phyloP scores from a whole-genome alignment of 106 monocot genomes.

The Platanthera guangdongensis region DNA sequence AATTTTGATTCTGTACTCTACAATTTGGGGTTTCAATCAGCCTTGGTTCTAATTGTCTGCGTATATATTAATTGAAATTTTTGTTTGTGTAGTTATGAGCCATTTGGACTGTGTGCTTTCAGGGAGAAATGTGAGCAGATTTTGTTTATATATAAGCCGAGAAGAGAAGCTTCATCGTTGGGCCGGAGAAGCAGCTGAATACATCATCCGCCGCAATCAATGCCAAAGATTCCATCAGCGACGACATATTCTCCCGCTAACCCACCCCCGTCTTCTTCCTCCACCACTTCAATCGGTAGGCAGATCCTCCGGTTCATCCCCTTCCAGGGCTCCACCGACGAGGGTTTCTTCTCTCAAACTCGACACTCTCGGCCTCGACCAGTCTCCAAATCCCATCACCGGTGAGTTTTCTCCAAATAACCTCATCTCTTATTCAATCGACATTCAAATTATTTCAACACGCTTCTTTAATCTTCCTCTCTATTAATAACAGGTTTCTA shows the following conservation, averaged over 20 bases:
- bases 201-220: not conserved
- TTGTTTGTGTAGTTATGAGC: too few species aligned
- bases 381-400: constrained; percentile 63
- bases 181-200: not conserved
- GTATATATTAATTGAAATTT: too few species aligned
- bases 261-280: constrained; percentile 4
- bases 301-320: constrained; percentile 41
- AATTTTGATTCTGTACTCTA: too few species aligned
- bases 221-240: not conserved
- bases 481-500: constrained; percentile 46
- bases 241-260: not conserved
- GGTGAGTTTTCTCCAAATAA: constrained; percentile 13
- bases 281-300: not conserved
- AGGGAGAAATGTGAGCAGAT: too few species aligned
- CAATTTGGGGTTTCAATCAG: too few species aligned
- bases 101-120: too few species aligned
- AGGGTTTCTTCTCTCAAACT: constrained; percentile 88
- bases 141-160: too few species aligned
- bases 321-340: constrained; percentile 57
- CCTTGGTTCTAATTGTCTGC: too few species aligned
- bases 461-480: not conserved
- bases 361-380: constrained; percentile 66
- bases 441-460: not conserved
- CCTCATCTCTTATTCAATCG: not conserved
- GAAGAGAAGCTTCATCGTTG: not conserved